Evolutionary conservation across 2,329 filamentous ascomycete genomes (phyloP).

Genomic region (Magnaporthales sp.): DNA sequence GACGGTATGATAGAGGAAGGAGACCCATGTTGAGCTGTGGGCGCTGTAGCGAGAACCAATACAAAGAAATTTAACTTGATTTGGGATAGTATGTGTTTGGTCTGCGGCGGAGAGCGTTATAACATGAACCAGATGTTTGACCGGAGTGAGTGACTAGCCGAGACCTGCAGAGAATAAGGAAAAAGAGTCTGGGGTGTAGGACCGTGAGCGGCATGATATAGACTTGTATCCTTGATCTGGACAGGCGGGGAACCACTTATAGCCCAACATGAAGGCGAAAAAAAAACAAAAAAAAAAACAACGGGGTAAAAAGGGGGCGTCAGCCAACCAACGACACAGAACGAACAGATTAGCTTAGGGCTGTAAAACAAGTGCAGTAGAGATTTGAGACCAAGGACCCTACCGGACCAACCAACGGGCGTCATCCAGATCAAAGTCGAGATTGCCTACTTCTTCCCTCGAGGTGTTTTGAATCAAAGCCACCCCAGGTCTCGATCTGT

Average conservation of each 20-base stretch:
- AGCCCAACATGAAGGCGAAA: neutral
- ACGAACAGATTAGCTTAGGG: neutral
- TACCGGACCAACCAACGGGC: neutral
- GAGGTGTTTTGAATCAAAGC: neutral
- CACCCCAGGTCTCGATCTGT: neutral
- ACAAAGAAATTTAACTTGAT: neutral
- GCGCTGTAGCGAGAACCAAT: neutral
- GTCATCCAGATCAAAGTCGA: neutral
- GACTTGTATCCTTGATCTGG: neutral
- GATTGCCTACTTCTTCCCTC: neutral
- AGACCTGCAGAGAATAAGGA: neutral
- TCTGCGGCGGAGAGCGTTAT: neutral
- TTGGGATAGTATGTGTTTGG: neutral
- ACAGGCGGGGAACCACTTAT: neutral
- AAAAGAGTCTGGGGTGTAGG: neutral
- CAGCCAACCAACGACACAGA: neutral
- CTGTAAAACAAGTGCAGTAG: neutral
- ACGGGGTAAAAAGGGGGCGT: neutral
- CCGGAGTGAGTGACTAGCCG: neutral
- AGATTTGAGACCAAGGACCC: neutral
- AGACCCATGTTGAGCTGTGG: constrained; percentile 19
- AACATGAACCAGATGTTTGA: neutral
- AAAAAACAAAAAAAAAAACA: neutral
- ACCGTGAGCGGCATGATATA: neutral
- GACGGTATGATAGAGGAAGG: constrained; percentile 36